Evolutionary conservation across 2,329 filamentous ascomycete species (phyloP), one percentile per base, ranked within the genome.

Genomic region (Hawksworthiomyces lignivorus): DNA sequence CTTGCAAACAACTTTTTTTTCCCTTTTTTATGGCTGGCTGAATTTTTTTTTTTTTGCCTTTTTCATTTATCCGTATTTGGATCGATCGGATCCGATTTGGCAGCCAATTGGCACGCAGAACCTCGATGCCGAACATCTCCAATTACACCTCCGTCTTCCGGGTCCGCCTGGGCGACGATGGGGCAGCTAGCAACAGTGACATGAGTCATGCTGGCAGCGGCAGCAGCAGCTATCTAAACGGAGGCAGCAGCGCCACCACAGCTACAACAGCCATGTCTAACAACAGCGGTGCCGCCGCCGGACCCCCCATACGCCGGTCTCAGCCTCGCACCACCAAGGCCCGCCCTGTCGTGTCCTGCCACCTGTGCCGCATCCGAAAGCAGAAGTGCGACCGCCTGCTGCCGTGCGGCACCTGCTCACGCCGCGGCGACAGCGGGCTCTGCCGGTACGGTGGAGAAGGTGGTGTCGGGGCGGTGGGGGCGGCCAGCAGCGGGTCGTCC

Each of bases 321-420:
- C 36, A 34, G 20, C 24, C 36, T 3, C 41, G 32, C 10, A 15
- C 19, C 21, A 42, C n/a, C n/a, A n/a, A 40, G 20, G 20, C 44
- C 4, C 58, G 67, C 7, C 62, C 60, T 34, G 53, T 66, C 28
- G 57, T 69, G 17, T 68, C 67, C 5, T 69, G 65, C 50, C 54
- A 55, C 3, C 52, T 57, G 32, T 69, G 66, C 44, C 65, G 67
- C 46, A 53, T 52, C 17, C 63, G 66, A 44, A 69, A 69, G 52
- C 58, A 63, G 7, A 62, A 60, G 41, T 69, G 66, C 46, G 65
- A 69, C 46, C 59, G 64, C 12, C 60, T 59, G 30, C 64, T 51
- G 21, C 48, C 64, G 2, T 69, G 66, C 47, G 55, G 58, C 18
- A 58, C 61, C 7, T 69, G 67, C 46, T 51, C 52, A 38, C 64